Base-by-base conservation (phyloP, 139 green algal species). In the Nannochloris sp. region DNA sequence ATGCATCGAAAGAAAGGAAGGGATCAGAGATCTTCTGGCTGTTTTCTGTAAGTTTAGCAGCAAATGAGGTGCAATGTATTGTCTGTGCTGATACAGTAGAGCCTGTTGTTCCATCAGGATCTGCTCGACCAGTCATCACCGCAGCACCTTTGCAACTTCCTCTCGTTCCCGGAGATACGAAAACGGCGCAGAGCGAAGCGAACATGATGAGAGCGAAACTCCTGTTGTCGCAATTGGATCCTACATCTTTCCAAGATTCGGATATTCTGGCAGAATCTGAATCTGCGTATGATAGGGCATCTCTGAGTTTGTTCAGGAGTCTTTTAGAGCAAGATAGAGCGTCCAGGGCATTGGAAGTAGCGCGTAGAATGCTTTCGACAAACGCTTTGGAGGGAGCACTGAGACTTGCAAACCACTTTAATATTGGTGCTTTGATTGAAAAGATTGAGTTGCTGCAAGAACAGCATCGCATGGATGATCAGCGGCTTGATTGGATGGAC, bases 11-110 rank as follows among this genome's bases (percentile, higher is more conserved):
- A 70, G 61, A 62, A 54, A 62, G 74, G 40, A 74, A 81, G 60
- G 67, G 62, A 36, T 60, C 40, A 4, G 82, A 94, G 67, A 61
- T 74, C 23, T 83, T 82, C 74, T 95, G 87, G 87, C 48, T 86
- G 21, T 82, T 94, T 23, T 74, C 69, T 5, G 25, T 90, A 16
- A 66, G 31, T n/a, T 15, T 68, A 44, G 29, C 34, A 2, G 23
- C 53, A n/a, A 46, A 18, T 23, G 62, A 92, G 68, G 48, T 94
- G 19, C 77, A 68, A 55, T 87, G 76, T 70, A 72, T 94, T 59
- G 74, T 92, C 29, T 81, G 70, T 60, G 81, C 60, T 14, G 67
- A 67, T 48, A 18, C 18, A 4, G n/a, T 23, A 5, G 60, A 74
- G 51, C 64, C 62, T 3, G 23, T 24, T 14, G 50, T 78, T 55